These are phyloP conservation scores for Arthroderma sp. DNA, from an alignment of 2,329 filamentous ascomycete species.

Conservation along the genomic window DNA sequence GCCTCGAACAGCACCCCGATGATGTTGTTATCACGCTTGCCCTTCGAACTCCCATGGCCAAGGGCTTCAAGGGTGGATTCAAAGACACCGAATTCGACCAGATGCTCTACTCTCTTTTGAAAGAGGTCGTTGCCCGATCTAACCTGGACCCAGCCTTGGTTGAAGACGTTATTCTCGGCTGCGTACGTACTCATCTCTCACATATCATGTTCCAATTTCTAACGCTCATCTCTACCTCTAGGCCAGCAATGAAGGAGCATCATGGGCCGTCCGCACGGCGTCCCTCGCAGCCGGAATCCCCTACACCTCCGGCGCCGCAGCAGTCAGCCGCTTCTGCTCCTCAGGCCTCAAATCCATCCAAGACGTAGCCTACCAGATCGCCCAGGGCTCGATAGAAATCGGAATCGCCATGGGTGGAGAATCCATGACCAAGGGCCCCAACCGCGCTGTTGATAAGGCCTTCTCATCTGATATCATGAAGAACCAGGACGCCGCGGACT, in stretches of 20 bases:
- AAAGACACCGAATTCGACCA: slow-evolving; percentile 89
- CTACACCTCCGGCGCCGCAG: slow-evolving; percentile 68
- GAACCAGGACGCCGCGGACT: slow-evolving; percentile 68
- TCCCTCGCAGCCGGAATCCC: slow-evolving; percentile 85
- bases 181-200: slow-evolving; percentile 44
- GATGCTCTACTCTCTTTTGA: slow-evolving; percentile 68
- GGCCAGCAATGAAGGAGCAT: slow-evolving; percentile 73
- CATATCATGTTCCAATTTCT: not conserved
- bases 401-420: slow-evolving; percentile 84
- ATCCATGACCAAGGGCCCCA: slow-evolving; percentile 65
- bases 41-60: slow-evolving; percentile 74
- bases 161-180: slow-evolving; percentile 85
- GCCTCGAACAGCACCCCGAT: slow-evolving; percentile 83
- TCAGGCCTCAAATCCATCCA: slow-evolving; percentile 91
- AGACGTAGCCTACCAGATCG: slow-evolving; percentile 84
- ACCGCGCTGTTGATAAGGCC: slow-evolving; percentile 49
- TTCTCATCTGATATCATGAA: slow-evolving; percentile 66
- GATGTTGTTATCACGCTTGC: slow-evolving; percentile 95
- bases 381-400: slow-evolving; percentile 65
- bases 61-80: slow-evolving; percentile 82
- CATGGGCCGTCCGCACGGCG: slow-evolving; percentile 83
- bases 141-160: slow-evolving; percentile 68
- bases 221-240: slow-evolving; percentile 9
- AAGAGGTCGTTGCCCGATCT: slow-evolving; percentile 58
- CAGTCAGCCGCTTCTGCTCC: slow-evolving; percentile 92